Evolutionary conservation across 2,329 filamentous ascomycete species (phyloP).

Genomic region (Aspergillus sp.): DNA sequence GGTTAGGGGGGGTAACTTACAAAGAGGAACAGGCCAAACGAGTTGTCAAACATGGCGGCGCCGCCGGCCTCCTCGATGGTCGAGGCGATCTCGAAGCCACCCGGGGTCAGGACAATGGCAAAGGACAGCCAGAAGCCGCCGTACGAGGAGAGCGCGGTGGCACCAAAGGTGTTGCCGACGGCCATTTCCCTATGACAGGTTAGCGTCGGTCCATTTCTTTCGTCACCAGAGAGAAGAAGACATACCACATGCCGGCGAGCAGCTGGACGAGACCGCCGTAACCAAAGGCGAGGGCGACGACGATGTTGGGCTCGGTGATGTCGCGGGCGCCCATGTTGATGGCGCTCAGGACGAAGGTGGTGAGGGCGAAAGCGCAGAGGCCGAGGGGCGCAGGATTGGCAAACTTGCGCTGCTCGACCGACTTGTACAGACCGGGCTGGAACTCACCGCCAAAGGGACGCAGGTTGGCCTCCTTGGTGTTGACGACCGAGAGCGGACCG

Average conservation of each 20-base stretch:
- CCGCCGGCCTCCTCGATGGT: constrained; percentile 31
- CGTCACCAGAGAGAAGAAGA: constrained; percentile 11
- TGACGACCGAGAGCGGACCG: constrained; percentile 52
- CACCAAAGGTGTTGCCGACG: constrained; percentile 83
- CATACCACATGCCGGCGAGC: constrained; percentile 81
- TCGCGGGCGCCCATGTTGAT: constrained; percentile 68
- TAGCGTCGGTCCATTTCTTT: not conserved
- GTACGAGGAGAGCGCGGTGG: constrained; percentile 76
- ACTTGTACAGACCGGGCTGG: constrained; percentile 67
- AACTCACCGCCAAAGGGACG: constrained; percentile 70
- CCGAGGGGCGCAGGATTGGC: constrained; percentile 78
- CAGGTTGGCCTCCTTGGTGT: constrained; percentile 47
- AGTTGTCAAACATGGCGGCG: constrained; percentile 54
- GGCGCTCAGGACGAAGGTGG: constrained; percentile 74
- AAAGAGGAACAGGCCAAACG: constrained; percentile 71
- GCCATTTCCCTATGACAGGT: constrained; percentile 70
- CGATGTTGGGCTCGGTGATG: constrained; percentile 63
- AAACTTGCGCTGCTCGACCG: constrained; percentile 66
- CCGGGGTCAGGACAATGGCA: constrained; percentile 68
- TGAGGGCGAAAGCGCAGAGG: constrained; percentile 75
- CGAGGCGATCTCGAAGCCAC: constrained; percentile 60
- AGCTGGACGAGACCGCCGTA: constrained; percentile 80
- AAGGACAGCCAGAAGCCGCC: constrained; percentile 82
- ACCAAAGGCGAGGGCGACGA: constrained; percentile 67
- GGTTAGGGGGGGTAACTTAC: constrained; percentile 32